These are phyloP conservation scores for Aspergillus wentii DNA, from an alignment of 495 filamentous ascomycete species.

Conservation along the genomic window DNA sequence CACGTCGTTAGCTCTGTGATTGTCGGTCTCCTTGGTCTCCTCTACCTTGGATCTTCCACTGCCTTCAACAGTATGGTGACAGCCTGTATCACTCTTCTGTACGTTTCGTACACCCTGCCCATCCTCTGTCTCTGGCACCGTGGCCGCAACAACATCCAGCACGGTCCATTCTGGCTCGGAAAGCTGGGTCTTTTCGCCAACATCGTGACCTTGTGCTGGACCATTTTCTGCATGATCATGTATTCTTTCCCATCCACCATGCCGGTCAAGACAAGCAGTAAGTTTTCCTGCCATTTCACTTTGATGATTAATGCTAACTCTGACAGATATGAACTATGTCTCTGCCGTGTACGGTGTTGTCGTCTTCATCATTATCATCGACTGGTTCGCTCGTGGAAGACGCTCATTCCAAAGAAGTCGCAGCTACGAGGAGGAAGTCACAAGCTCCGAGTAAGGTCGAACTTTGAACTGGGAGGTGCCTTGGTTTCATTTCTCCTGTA, in stretches of 20 bases:
- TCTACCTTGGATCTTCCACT: constrained; percentile 50
- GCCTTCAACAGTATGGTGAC: constrained; percentile 55
- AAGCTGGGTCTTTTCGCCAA: constrained; percentile 40
- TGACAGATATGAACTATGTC: constrained; percentile 53
- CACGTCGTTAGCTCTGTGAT: constrained; percentile 45
- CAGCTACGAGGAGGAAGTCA: constrained; percentile 19
- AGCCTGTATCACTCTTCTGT: constrained; percentile 46
- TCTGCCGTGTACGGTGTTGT: constrained; percentile 47
- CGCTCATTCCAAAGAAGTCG: constrained; percentile 26
- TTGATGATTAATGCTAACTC: background rate
- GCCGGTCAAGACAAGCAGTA: constrained; percentile 36
- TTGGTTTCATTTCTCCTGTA: too few relatives aligned
- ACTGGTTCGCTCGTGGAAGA: constrained; percentile 44
- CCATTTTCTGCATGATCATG: constrained; percentile 48
- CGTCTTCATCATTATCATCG: constrained; percentile 31
- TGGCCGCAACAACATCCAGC: constrained; percentile 46
- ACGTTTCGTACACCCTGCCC: constrained; percentile 50
- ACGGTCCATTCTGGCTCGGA: constrained; percentile 42
- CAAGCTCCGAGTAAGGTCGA: constrained; percentile 4
- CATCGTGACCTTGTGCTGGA: constrained; percentile 45
- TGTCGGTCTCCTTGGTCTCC: constrained; percentile 44
- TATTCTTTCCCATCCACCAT: constrained; percentile 38
- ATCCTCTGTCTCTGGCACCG: constrained; percentile 40
- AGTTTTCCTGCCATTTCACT: background rate
- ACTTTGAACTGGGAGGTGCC: too few relatives aligned